A percentile compares a stretch with the other conserved stretches of the same genome.
Evolutionary conservation across 169 alveolate species (phyloP).

Genomic region (Perkinsus marinus): DNA sequence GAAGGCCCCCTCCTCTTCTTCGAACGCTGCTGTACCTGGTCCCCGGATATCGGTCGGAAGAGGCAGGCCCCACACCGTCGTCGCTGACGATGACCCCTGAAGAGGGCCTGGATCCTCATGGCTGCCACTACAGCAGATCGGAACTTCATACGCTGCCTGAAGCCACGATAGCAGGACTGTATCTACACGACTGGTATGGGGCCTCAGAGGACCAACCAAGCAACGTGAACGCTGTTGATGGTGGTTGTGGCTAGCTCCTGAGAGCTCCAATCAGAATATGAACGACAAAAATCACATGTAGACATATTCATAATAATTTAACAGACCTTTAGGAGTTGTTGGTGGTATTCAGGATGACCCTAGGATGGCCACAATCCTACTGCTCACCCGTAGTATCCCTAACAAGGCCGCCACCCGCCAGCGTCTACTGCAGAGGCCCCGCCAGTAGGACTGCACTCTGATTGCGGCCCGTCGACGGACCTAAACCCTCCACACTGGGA

Average conservation of each 20-base stretch:
- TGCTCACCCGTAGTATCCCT: background rate
- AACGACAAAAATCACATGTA: too few relatives aligned
- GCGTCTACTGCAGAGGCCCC: background rate
- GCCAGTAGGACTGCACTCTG: background rate
- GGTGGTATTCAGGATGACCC: too few relatives aligned
- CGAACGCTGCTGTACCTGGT: background rate
- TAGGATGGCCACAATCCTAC: background rate
- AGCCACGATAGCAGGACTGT: too few relatives aligned
- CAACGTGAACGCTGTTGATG: too few relatives aligned
- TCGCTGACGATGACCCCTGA: background rate
- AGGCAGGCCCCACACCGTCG: background rate
- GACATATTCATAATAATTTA: background rate
- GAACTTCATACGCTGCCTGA: too few relatives aligned
- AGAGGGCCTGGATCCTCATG: background rate
- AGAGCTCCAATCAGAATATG: too few relatives aligned
- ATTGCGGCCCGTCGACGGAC: background rate
- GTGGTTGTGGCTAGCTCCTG: too few relatives aligned
- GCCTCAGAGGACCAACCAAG: background rate
- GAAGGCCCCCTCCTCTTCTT: background rate
- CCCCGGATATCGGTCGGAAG: background rate
- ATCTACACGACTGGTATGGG: background rate
- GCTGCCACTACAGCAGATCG: background rate
- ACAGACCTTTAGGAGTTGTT: too few relatives aligned
- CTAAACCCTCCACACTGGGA: background rate
- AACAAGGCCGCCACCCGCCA: background rate